These are phyloP conservation scores for Flagelloscypha sp. DNA, from an alignment of 768 basidiomycete genomes.

Conservation along the genomic window DNA sequence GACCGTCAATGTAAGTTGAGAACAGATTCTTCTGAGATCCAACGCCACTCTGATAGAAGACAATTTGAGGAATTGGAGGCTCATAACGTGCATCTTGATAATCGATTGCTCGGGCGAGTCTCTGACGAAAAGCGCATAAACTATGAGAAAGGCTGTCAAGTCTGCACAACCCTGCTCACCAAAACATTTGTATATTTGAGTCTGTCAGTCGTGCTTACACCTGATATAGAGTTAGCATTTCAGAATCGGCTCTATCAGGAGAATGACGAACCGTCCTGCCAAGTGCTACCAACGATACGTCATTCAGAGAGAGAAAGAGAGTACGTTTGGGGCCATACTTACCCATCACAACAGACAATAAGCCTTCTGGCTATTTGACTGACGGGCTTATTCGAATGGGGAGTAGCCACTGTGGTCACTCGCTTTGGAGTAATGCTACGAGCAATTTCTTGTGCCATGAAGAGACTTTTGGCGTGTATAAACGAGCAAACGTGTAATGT, in stretches of 20 bases:
- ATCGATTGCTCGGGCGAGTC: constrained; percentile 44
- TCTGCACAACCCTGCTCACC: too few relatives aligned
- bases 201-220: constrained; percentile 29
- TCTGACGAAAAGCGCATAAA: constrained; percentile 26
- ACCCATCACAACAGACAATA: constrained; percentile 74
- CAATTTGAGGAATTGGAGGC: constrained; percentile 47
- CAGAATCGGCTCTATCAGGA: neutral
- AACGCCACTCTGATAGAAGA: constrained; percentile 59
- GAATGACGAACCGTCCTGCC: constrained; percentile 53
- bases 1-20: constrained; percentile 54
- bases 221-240: constrained; percentile 3
- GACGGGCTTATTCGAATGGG: too few relatives aligned
- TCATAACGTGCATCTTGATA: constrained; percentile 36
- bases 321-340: constrained; percentile 12
- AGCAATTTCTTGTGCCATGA: too few relatives aligned
- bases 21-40: constrained; percentile 50
- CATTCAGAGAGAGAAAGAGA: constrained; percentile 4
- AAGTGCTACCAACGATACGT: constrained; percentile 39
- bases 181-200: constrained; percentile 51
- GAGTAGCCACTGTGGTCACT: too few relatives aligned
- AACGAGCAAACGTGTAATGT: too few relatives aligned
- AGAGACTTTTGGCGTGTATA: too few relatives aligned
- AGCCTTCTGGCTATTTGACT: constrained; percentile 52
- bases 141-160: too few relatives aligned
- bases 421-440: too few relatives aligned